A percentile compares a stretch with the other conserved stretches of the same genome.
phyloP scores from a whole-genome alignment of 768 basidiomycete species.

The Austroboletus festivus region DNA sequence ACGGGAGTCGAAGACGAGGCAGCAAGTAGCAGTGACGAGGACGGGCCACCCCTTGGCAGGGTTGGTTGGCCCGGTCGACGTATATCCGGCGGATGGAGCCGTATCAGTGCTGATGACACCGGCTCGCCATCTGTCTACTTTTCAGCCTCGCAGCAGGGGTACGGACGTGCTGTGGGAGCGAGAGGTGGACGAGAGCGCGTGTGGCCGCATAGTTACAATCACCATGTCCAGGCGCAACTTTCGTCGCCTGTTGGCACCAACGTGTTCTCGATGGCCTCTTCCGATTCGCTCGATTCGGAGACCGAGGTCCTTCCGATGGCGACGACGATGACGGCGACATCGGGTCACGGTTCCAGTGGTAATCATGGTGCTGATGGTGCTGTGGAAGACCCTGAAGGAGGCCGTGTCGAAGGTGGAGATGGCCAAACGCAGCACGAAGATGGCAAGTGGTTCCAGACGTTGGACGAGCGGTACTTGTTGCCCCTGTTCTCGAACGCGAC shows the following conservation, averaged over 20 bases:
- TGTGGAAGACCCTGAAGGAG: slow-evolving; percentile 14
- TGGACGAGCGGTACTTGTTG: slow-evolving; percentile 92
- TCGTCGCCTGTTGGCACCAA: slow-evolving; percentile 20
- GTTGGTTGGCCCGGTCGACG: slow-evolving; percentile 34
- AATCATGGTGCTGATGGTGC: neutral
- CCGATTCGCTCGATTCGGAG: slow-evolving; percentile 77
- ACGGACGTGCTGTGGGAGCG: slow-evolving; percentile 21
- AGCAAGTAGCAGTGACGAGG: slow-evolving; percentile 55
- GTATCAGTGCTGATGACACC: slow-evolving; percentile 43
- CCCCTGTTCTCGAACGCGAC: slow-evolving; percentile 93
- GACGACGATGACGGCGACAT: slow-evolving; percentile 31
- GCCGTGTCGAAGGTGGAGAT: slow-evolving; percentile 5
- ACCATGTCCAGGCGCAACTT: slow-evolving; percentile 44
- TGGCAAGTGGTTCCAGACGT: slow-evolving; percentile 91
- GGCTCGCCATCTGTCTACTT: slow-evolving; percentile 25
- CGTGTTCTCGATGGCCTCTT: slow-evolving; percentile 68
- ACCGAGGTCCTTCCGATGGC: slow-evolving; percentile 78
- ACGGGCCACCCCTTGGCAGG: slow-evolving; percentile 29
- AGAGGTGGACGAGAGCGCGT: slow-evolving; percentile 34
- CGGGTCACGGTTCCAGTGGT: neutral
- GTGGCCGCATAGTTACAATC: slow-evolving; percentile 64
- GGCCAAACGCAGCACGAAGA: slow-evolving; percentile 45
- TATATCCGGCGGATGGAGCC: slow-evolving; percentile 39
- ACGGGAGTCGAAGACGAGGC: slow-evolving; percentile 95
- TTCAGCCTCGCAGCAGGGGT: slow-evolving; percentile 24